phyloP scores from a whole-genome alignment of 306 rosid species.

The Arachis stenosperma region DNA sequence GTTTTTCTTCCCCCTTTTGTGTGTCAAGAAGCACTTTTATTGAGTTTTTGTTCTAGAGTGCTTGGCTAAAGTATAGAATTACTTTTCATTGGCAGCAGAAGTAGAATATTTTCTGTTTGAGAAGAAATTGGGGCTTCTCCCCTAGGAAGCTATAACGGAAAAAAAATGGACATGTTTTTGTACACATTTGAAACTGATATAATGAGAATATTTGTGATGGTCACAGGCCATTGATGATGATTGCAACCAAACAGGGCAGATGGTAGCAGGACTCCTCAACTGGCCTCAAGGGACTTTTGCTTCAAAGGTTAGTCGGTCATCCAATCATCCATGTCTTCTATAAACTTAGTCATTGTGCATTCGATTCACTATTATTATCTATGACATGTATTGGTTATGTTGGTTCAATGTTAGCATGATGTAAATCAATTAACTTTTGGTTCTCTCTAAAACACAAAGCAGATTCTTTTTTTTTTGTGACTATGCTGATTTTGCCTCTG shows the following conservation, averaged over 20 bases:
- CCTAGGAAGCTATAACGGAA: neutral
- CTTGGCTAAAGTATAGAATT: neutral
- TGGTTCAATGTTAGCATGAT: neutral
- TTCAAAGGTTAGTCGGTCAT: slow-evolving; percentile 69
- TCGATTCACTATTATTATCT: slow-evolving; percentile 13
- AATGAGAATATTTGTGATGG: slow-evolving; percentile 1
- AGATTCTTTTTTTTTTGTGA: slow-evolving; percentile 20
- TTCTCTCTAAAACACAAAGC: slow-evolving; percentile 20
- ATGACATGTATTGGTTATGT: neutral
- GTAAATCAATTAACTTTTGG: neutral
- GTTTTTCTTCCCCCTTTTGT: neutral
- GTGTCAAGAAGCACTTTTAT: neutral
- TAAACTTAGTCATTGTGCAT: neutral
- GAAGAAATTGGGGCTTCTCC: slow-evolving; percentile 13
- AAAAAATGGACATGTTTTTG: neutral
- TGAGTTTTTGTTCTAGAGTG: neutral
- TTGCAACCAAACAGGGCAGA: slow-evolving; percentile 98
- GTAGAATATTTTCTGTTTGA: neutral
- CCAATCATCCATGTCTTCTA: slow-evolving; percentile 1
- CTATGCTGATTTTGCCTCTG: slow-evolving; percentile 19
- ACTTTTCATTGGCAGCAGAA: slow-evolving; percentile 7
- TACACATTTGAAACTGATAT: slow-evolving; percentile 3
- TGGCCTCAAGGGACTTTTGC: slow-evolving; percentile 99
- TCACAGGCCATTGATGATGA: slow-evolving; percentile 94
- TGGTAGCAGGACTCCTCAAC: slow-evolving; percentile 90